A percentile compares a stretch with the other conserved stretches of the same genome.
Conservation (phyloP, 768 basidiomycete genomes). For the Termitomyces sp. region DNA sequence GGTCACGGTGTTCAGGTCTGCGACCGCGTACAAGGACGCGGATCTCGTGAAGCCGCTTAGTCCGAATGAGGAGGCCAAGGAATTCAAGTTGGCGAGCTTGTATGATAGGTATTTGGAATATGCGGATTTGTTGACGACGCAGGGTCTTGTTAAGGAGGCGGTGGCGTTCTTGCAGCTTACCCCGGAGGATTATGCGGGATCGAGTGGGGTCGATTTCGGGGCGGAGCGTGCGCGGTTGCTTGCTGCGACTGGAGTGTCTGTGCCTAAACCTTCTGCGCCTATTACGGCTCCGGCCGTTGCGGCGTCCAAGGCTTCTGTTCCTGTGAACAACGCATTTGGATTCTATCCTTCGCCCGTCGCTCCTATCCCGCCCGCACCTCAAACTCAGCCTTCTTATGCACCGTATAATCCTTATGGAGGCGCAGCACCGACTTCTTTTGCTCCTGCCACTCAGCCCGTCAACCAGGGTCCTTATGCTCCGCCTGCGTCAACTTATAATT, state of each 20-base stretch:
- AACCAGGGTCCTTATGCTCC: slow-evolving; percentile 28
- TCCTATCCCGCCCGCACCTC: slow-evolving; percentile 12
- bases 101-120: slow-evolving; percentile 97
- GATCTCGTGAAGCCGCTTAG: slow-evolving; percentile 48
- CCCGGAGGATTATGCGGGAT: slow-evolving; percentile 72
- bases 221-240: slow-evolving; percentile 34
- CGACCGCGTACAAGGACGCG: slow-evolving; percentile 71
- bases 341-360: slow-evolving; percentile 13
- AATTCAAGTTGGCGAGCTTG: slow-evolving; percentile 78
- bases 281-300: slow-evolving; percentile 12
- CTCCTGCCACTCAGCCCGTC: slow-evolving; percentile 18
- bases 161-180: slow-evolving; percentile 73
- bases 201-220: slow-evolving; percentile 32
- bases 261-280: slow-evolving; percentile 15
- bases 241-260: slow-evolving; percentile 21
- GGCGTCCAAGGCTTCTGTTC: neutral
- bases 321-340: slow-evolving; percentile 14
- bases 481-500: slow-evolving; percentile 10
- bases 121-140: slow-evolving; percentile 84
- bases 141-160: slow-evolving; percentile 86
- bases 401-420: slow-evolving; percentile 7
- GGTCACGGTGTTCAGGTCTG: slow-evolving; percentile 88
- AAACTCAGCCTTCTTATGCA: slow-evolving; percentile 9
- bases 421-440: slow-evolving; percentile 13
- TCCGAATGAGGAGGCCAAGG: slow-evolving; percentile 42